Percentiles rank a stretch among this genome's conserved stretches.
Evolutionary conservation across 1,139 yeast species (phyloP).

Genomic region (Sugiyamaella castrensis): DNA sequence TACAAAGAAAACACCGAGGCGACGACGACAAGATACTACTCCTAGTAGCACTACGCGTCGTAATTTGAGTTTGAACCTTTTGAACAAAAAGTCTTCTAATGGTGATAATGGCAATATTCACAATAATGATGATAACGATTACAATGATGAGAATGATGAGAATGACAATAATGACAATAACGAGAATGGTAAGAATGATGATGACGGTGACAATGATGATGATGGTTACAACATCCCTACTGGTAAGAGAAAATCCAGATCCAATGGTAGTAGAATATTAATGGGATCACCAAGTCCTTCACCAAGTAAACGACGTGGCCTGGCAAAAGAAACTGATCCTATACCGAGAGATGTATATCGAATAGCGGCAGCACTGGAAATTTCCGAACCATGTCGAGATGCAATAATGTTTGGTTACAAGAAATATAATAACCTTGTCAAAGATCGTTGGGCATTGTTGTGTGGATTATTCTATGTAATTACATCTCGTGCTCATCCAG

Average conservation of each 20-base stretch:
- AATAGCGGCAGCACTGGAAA: constrained; percentile 28
- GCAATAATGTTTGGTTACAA: constrained; percentile 35
- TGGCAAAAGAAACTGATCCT: constrained; percentile 28
- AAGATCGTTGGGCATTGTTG: constrained; percentile 39
- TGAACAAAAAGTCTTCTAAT: neutral
- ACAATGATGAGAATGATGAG: neutral
- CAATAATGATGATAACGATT: no score
- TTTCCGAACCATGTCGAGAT: constrained; percentile 25
- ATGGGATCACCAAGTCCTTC: constrained; percentile 9
- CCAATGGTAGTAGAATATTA: constrained; percentile 1
- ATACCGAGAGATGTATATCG: constrained; percentile 23
- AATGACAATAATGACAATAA: neutral
- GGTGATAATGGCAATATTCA: neutral
- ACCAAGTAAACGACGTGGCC: constrained; percentile 19
- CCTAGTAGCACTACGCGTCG: neutral
- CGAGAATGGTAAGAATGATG: neutral
- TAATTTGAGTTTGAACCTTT: neutral
- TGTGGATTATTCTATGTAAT: constrained; percentile 36
- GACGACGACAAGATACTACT: no score
- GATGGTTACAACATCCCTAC: neutral
- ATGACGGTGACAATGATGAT: no score
- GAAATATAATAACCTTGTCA: constrained; percentile 34
- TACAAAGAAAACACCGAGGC: no score
- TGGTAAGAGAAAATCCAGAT: neutral
- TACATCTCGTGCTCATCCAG: constrained; percentile 35